A percentile compares a stretch with the other conserved stretches of the same genome.
phyloP scores from a whole-genome alignment of 495 filamentous ascomycete genomes.

The Massariosphaeria phaeospora region DNA sequence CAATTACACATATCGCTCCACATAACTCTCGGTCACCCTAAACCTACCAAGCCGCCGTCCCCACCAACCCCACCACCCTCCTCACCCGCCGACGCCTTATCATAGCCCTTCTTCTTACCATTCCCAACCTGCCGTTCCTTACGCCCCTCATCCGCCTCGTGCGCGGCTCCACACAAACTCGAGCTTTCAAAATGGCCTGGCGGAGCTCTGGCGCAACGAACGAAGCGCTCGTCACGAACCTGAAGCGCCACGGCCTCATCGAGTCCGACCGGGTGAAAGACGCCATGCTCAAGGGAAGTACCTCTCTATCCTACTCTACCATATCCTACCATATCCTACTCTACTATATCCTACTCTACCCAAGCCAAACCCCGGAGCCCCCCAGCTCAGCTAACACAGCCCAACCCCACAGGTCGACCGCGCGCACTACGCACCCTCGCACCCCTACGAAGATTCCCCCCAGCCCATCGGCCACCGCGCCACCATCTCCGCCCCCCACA shows the following conservation, averaged over 20 bases:
- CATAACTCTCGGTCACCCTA: neutral
- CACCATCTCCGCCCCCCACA: constrained; percentile 95
- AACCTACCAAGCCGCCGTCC: constrained; percentile 4
- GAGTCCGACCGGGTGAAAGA: constrained; percentile 62
- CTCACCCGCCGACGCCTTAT: neutral
- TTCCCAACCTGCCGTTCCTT: constrained; percentile 20
- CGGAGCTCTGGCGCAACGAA: constrained; percentile 75
- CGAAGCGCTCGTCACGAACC: constrained; percentile 69
- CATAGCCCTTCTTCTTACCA: neutral
- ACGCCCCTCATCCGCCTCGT: constrained; percentile 14
- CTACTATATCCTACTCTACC: constrained; percentile 7
- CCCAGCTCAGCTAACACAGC: neutral
- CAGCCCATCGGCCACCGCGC: constrained; percentile 82
- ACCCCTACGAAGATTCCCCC: constrained; percentile 82
- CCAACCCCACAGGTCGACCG: constrained; percentile 66
- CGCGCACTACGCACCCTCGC: constrained; percentile 65
- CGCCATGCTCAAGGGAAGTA: constrained; percentile 69
- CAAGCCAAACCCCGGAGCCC: too few species aligned
- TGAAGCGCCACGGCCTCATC: constrained; percentile 67
- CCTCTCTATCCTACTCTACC: constrained; percentile 1
- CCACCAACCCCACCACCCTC: constrained; percentile 2
- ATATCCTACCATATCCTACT: constrained; percentile 4
- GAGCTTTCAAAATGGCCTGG: constrained; percentile 73
- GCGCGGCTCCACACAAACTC: constrained; percentile 5
- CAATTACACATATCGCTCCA: neutral